Percentiles rank a stretch among this genome's conserved stretches.
Evolutionary conservation across 78 protist species (phyloP).

Genomic region (Diacronema lutheri): DNA sequence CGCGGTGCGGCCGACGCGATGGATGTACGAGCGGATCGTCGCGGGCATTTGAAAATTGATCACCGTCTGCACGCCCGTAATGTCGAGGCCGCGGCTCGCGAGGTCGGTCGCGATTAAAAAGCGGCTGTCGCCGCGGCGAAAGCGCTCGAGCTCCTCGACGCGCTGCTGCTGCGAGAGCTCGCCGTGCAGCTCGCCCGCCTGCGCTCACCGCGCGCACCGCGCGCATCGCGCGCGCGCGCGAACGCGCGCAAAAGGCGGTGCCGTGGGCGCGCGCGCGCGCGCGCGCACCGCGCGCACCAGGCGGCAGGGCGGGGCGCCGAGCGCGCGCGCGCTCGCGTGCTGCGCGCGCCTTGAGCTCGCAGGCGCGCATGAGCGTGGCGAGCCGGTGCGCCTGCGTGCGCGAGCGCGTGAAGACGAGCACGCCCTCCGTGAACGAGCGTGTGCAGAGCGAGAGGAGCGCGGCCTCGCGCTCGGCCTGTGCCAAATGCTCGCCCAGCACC

Average conservation of each 20-base stretch:
- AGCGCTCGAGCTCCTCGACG: background rate
- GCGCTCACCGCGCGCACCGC: too few relatives aligned
- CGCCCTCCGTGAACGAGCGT: background rate
- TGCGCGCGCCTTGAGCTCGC: too few relatives aligned
- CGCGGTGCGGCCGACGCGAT: conserved; percentile 55
- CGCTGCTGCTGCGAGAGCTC: conserved; percentile 44
- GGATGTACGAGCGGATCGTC: conserved; percentile 13
- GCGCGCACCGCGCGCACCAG: too few relatives aligned
- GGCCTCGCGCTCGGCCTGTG: background rate
- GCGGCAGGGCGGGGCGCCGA: too few relatives aligned
- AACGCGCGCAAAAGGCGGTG: too few relatives aligned
- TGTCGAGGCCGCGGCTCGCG: conserved; percentile 88
- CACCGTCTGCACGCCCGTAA: conserved; percentile 66
- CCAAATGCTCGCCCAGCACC: too few relatives aligned
- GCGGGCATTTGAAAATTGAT: conserved; percentile 45
- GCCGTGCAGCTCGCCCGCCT: conserved; percentile 76
- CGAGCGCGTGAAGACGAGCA: conserved; percentile 35
- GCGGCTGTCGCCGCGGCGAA: conserved; percentile 14
- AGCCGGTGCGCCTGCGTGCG: too few relatives aligned
- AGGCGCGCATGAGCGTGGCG: too few relatives aligned
- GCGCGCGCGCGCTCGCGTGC: too few relatives aligned
- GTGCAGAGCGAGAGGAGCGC: background rate
- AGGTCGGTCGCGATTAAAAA: conserved; percentile 86
- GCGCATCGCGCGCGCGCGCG: too few relatives aligned
- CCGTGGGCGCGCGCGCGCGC: too few relatives aligned